Evolutionary conservation across 345 rosid species (phyloP).

Genomic region (Linum lewisii): DNA sequence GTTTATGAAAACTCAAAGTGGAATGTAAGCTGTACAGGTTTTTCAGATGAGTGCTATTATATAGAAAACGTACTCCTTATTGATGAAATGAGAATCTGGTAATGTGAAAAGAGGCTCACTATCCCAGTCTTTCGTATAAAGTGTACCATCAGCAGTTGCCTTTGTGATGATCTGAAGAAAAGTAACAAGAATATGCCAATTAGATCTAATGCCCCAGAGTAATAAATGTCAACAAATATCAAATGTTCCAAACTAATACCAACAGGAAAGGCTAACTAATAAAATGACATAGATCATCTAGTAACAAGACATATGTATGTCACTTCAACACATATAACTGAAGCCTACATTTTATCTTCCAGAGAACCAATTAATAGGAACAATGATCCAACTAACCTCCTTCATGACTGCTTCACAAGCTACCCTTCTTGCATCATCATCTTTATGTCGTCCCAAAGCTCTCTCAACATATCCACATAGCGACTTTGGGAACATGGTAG

Average conservation of each 20-base stretch:
- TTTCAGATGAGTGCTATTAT: neutral
- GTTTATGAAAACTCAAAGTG: slow-evolving; percentile 1
- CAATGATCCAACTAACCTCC: slow-evolving; percentile 40
- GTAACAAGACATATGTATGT: neutral
- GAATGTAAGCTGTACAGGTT: neutral
- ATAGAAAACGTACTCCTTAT: slow-evolving; percentile 40
- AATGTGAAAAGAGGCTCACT: slow-evolving; percentile 66
- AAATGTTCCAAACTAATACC: neutral
- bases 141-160: slow-evolving; percentile 62
- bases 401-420: slow-evolving; percentile 67
- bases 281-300: neutral
- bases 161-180: slow-evolving; percentile 52
- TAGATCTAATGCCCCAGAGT: neutral
- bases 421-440: slow-evolving; percentile 47
- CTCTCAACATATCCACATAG: slow-evolving; percentile 82
- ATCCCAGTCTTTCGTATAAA: slow-evolving; percentile 74
- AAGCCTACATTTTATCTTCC: neutral
- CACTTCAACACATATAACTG: too few species aligned
- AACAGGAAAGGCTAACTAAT: neutral
- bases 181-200: neutral
- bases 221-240: neutral
- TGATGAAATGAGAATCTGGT: slow-evolving; percentile 28
- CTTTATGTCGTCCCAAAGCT: slow-evolving; percentile 71
- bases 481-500: slow-evolving; percentile 65
- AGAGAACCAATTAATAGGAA: neutral